phyloP scores from a whole-genome alignment of 2,329 filamentous ascomycete genomes.

The Metarhizium anisopliae region DNA sequence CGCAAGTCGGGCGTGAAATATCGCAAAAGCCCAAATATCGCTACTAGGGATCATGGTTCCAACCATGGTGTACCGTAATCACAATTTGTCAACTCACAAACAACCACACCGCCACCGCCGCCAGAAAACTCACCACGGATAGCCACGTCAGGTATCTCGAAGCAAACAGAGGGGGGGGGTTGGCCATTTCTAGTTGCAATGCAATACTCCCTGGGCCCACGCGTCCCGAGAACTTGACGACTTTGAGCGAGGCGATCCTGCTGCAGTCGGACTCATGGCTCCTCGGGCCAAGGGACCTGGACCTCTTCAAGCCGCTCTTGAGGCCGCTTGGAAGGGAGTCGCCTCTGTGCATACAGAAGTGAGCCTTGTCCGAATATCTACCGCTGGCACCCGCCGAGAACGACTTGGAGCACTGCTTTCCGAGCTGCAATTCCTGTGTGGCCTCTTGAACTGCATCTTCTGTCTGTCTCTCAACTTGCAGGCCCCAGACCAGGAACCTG shows the following conservation, averaged over 20 bases:
- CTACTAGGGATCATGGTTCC: no score
- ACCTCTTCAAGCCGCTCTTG: neutral
- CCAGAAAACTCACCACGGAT: no score
- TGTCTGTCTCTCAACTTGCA: neutral
- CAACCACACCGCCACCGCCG: no score
- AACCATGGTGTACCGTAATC: no score
- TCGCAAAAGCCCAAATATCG: no score
- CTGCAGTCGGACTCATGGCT: neutral
- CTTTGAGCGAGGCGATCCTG: neutral
- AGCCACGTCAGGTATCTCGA: no score
- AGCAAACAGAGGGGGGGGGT: no score
- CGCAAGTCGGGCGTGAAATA: no score
- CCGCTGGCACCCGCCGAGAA: neutral
- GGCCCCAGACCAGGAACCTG: neutral
- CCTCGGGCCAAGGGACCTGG: neutral
- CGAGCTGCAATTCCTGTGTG: neutral
- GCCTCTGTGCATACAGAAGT: neutral
- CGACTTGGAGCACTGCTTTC: neutral
- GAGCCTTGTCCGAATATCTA: neutral
- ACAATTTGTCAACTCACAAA: no score
- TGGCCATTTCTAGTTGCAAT: no score
- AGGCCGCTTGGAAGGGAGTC: neutral
- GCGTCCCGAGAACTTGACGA: neutral
- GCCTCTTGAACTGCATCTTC: neutral
- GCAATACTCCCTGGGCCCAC: neutral